Evolutionary conservation across 2,329 filamentous ascomycete genomes (phyloP), one percentile per base, ranked within the genome.

Genomic region (Achaetomium macrosporum): DNA sequence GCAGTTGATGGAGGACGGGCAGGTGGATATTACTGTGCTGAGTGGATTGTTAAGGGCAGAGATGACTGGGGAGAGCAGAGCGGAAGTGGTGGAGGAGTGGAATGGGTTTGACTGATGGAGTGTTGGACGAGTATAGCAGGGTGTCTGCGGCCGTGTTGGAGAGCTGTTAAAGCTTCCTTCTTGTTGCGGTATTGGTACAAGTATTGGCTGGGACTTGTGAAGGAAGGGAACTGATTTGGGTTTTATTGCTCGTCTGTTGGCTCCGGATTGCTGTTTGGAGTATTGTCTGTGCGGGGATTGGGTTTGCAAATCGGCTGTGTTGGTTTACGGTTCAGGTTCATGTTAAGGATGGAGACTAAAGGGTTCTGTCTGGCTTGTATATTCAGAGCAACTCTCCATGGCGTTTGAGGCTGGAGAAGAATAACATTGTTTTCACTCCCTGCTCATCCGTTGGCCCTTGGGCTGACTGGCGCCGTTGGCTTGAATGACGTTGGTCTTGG

Each of bases 1-100:
- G 0, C 78, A 82, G 63, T 75, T 78, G 58, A 84, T 87, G 76
- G 79, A 73, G 1, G 76, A 81, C 59, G 77, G 81, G 17, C 78
- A 83, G 61, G 73, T 85, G 41, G 83, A 87, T 61, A 74, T 83
- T 61, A 88, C 84, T 0, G 74, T 88, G 12, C 68, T 76, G 48
- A 80, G 75, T 63, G 78, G 81, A 31, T 50, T 72, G 49, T 50
- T 62, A 30, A 53, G 58, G 50, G 42, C 56, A 0, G 54, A 57
- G 42, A 54, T 51, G 13, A 37, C 35, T 41, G 44, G 29, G 4
- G 36, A 36, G 20, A 37, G 30, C 12, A 29, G 20, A 29, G 39
- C 19, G 36, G 25, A 25, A 25, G 37, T 31, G 20, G 51, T 39
- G 33, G 44, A 25, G 49, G 49, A 49, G 50, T 56, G 54, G 54